Evolutionary conservation across 495 filamentous ascomycete genomes (phyloP), one percentile per base, ranked within the genome.

Genomic region (Tuber borchii): DNA sequence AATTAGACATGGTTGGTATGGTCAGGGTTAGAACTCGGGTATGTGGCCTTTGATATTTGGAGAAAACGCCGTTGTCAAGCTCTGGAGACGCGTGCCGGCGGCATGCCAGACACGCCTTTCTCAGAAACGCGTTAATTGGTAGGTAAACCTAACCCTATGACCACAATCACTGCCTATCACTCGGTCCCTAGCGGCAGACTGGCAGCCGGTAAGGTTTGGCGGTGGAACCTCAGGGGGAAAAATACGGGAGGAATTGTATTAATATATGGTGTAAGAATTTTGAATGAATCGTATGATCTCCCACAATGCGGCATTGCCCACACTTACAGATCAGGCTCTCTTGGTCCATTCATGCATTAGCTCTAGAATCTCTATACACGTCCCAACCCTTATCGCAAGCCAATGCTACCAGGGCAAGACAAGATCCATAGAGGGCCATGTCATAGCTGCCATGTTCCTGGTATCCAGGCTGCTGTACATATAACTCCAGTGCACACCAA

Each of bases 101-200:
- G 56, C 26, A 26, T 19, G 26, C 12, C 26, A 17, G 6, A 2
- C 56, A 34, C 14, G 56, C 56, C 26, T 5, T 65, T 17, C 26
- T 34, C 73, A 26, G 39, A 74, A 72, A 75, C 78, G 78, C 78
- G 78, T 79, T 72, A 79, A 75, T 73, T 79, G 75, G 72, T 1
- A 12, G 14, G 4, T 34, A 65, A 65, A 65, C 56, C 56, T 65
- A 65, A 65, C 56, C 56, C 56, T 17, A 31, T 34, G 26, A 65
- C 14, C 4, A 14, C 51, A 65, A 34, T 65, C 56, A 65, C 0
- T 34, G 16, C 56, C 26, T 65, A 8, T 34, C 56, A 34, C 56
- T 65, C 56, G 56, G 56, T 16, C 31, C 16, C 16, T 2, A 31
- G 26, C 16, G 5, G 7, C 7, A 37, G 34, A n/a, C n/a, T n/a